These are phyloP conservation scores for Jamesozyma jinghongensis DNA, from an alignment of 805 yeast genomes.

Conservation along the genomic window DNA sequence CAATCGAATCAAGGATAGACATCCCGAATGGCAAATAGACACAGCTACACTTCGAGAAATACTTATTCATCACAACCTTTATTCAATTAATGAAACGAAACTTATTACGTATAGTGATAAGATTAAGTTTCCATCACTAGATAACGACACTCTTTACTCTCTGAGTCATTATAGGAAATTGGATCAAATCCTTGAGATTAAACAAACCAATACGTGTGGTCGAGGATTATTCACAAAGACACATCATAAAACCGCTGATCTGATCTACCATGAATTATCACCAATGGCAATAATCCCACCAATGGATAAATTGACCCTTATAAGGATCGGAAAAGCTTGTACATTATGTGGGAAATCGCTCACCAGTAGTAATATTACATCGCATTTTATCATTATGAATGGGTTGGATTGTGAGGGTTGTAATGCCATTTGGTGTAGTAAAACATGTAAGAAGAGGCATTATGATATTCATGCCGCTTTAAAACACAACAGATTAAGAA, in stretches of 20 bases:
- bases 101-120: slow-evolving; percentile 48
- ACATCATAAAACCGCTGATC: slow-evolving; percentile 39
- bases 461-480: slow-evolving; percentile 40
- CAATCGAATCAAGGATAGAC: slow-evolving; percentile 38
- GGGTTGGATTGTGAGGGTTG: slow-evolving; percentile 63
- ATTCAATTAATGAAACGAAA: slow-evolving; percentile 33
- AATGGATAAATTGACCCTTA: slow-evolving; percentile 51
- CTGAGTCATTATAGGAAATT: slow-evolving; percentile 1
- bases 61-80: slow-evolving; percentile 49
- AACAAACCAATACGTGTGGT: slow-evolving; percentile 7
- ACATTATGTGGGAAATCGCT: slow-evolving; percentile 58
- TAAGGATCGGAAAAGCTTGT: slow-evolving; percentile 58
- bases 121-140: slow-evolving; percentile 8
- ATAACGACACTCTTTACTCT: neutral
- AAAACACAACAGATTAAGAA: slow-evolving; percentile 42
- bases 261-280: slow-evolving; percentile 51
- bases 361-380: slow-evolving; percentile 14
- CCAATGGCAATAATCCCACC: slow-evolving; percentile 60
- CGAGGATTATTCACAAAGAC: slow-evolving; percentile 40
- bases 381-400: slow-evolving; percentile 27
- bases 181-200: neutral
- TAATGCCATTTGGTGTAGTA: slow-evolving; percentile 62
- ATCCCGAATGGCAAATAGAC: slow-evolving; percentile 56
- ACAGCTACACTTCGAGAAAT: slow-evolving; percentile 47
- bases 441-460: slow-evolving; percentile 47